These are phyloP conservation scores for Aciculosporium take DNA, from an alignment of 2,329 filamentous ascomycete species.

Conservation along the genomic window DNA sequence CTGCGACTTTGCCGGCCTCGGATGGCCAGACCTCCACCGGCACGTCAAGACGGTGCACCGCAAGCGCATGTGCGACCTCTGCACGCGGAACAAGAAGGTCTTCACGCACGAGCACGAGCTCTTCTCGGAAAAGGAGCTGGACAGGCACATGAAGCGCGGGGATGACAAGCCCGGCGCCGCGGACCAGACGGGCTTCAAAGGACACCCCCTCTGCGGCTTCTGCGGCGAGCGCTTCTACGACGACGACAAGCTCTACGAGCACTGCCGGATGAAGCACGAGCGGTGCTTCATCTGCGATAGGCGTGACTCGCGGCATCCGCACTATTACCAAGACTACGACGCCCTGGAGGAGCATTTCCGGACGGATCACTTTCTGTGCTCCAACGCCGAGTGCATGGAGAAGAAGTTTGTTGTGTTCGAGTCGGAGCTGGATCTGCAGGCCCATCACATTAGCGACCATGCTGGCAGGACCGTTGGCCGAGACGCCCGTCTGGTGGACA, in stretches of 20 bases:
- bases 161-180: constrained; percentile 81
- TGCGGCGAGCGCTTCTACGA: constrained; percentile 89
- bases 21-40: constrained; percentile 43
- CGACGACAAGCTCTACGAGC: constrained; percentile 83
- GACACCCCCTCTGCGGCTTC: constrained; percentile 88
- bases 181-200: constrained; percentile 91
- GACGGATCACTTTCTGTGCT: constrained; percentile 74
- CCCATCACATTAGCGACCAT: constrained; percentile 76
- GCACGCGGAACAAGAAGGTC: constrained; percentile 87
- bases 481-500: constrained; percentile 74
- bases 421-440: constrained; percentile 87
- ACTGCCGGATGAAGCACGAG: constrained; percentile 90
- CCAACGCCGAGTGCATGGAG: constrained; percentile 76
- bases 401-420: constrained; percentile 98
- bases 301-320: constrained; percentile 52
- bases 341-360: constrained; percentile 76
- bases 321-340: constrained; percentile 86
- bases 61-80: constrained; percentile 85
- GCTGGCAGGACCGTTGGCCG: constrained; percentile 72
- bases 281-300: constrained; percentile 89
- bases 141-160: constrained; percentile 77
- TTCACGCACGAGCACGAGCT: constrained; percentile 97
- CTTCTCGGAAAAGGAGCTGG: constrained; percentile 66
- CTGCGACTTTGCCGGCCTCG: constrained; percentile 68
- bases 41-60: constrained; percentile 74